Evolutionary conservation across 2,329 filamentous ascomycete genomes (phyloP).

Genomic region (Paramyrothecium roridum): DNA sequence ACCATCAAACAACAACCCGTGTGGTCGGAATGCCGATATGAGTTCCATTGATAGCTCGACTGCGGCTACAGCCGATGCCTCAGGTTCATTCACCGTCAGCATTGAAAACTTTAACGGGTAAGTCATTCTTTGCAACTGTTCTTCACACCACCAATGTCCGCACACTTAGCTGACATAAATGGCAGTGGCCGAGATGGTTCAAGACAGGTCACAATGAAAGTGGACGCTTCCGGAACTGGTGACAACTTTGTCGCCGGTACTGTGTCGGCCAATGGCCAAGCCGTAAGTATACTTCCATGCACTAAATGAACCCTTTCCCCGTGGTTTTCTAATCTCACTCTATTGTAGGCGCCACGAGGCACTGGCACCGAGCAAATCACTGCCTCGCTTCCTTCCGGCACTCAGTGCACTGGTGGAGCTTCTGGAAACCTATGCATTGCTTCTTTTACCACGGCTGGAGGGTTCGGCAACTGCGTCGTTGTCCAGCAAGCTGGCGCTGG

Average conservation of each 20-base stretch:
- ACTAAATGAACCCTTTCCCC: too few species aligned
- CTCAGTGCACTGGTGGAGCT: constrained; percentile 8
- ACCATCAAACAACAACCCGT: constrained; percentile 8
- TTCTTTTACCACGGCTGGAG: constrained; percentile 9
- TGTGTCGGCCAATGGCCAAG: constrained; percentile 6
- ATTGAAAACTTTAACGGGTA: constrained; percentile 12
- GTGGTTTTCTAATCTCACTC: background rate
- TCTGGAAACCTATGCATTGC: constrained; percentile 8
- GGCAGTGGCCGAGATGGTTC: constrained; percentile 9
- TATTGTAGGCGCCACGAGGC: constrained; percentile 1
- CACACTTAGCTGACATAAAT: background rate
- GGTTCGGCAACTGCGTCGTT: constrained; percentile 11
- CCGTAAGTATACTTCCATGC: constrained; percentile 2
- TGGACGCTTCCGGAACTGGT: constrained; percentile 8
- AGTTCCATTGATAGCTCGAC: constrained; percentile 6
- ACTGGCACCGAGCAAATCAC: constrained; percentile 7
- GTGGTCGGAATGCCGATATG: constrained; percentile 6
- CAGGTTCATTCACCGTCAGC: constrained; percentile 7
- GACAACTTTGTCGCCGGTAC: constrained; percentile 7
- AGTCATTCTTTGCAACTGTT: background rate
- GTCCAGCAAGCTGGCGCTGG: constrained; percentile 7
- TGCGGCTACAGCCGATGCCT: constrained; percentile 8
- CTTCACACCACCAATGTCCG: too few species aligned
- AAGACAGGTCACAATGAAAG: constrained; percentile 7
- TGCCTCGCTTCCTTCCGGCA: constrained; percentile 7